These are phyloP conservation scores for Candida sp. DNA, from an alignment of 1,139 yeast species.

Conservation along the genomic window DNA sequence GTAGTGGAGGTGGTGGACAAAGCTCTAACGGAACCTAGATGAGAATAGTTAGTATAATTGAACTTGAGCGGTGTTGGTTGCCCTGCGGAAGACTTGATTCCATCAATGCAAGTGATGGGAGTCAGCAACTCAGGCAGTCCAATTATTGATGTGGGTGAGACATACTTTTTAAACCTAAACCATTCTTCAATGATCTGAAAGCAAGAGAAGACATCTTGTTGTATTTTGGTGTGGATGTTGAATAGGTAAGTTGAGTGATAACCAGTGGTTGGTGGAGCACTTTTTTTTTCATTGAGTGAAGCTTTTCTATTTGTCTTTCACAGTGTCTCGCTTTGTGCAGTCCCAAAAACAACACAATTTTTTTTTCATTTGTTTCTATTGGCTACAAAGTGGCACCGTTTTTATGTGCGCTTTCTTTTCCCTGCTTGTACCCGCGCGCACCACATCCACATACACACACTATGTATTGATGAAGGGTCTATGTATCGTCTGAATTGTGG, in stretches of 20 bases:
- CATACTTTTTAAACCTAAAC: slow-evolving; percentile 49
- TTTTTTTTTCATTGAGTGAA: slow-evolving; percentile 12
- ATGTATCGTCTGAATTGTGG: too few species aligned
- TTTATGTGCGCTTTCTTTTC: neutral
- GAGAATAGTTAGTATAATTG: slow-evolving; percentile 6
- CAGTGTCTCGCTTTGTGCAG: slow-evolving; percentile 7
- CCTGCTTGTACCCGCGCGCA: neutral
- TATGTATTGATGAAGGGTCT: too few species aligned
- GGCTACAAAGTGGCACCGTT: slow-evolving; percentile 2
- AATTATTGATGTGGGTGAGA: neutral
- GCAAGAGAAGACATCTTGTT: slow-evolving; percentile 47
- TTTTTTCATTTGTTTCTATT: slow-evolving; percentile 7
- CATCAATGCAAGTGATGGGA: too few species aligned
- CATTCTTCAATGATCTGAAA: slow-evolving; percentile 57
- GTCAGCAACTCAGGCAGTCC: too few species aligned
- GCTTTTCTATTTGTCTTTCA: slow-evolving; percentile 2
- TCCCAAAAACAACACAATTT: slow-evolving; percentile 3
- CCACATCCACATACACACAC: neutral
- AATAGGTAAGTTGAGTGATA: slow-evolving; percentile 2
- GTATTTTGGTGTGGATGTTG: slow-evolving; percentile 1
- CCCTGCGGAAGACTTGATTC: too few species aligned
- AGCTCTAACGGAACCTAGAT: slow-evolving; percentile 34
- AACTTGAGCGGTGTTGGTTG: neutral
- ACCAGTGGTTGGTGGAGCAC: neutral
- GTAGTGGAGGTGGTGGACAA: slow-evolving; percentile 53